Percentiles rank a stretch among this genome's conserved stretches.
Evolutionary conservation across 2,329 filamentous ascomycete genomes (phyloP).

Genomic region (Monosporascus sp.): DNA sequence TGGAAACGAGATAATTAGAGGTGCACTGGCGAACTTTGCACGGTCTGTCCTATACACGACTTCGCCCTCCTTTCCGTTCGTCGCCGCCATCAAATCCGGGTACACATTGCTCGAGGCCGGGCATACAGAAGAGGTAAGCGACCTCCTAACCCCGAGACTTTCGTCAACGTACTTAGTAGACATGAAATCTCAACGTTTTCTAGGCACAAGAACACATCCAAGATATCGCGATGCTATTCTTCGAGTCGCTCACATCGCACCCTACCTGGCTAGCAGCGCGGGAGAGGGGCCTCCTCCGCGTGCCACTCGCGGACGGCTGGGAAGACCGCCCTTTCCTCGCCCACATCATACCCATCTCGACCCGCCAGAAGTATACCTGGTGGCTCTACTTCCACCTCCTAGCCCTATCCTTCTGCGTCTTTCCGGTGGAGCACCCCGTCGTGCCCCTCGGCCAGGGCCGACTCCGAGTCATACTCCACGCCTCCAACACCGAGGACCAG

Average conservation of each 20-base stretch:
- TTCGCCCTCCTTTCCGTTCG: constrained; percentile 33
- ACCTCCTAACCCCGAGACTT: background rate
- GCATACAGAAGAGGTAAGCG: constrained; percentile 21
- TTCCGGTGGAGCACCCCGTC: constrained; percentile 32
- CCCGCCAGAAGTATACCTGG: constrained; percentile 13
- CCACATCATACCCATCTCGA: constrained; percentile 25
- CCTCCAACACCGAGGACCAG: constrained; percentile 32
- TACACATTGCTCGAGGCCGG: constrained; percentile 27
- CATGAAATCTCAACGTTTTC: background rate
- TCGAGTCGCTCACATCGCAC: constrained; percentile 16
- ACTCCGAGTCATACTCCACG: constrained; percentile 36
- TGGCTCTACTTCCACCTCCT: constrained; percentile 21
- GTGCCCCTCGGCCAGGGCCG: constrained; percentile 34
- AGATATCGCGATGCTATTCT: constrained; percentile 19
- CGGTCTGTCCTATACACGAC: constrained; percentile 37
- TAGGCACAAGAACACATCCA: constrained; percentile 17
- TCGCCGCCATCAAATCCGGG: constrained; percentile 32
- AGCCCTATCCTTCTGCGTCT: constrained; percentile 10
- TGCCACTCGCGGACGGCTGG: constrained; percentile 24
- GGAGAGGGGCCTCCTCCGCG: constrained; percentile 20
- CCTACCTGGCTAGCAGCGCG: constrained; percentile 16
- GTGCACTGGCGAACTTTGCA: constrained; percentile 14
- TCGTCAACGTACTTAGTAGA: background rate
- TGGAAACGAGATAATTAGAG: constrained; percentile 7
- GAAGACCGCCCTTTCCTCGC: constrained; percentile 15